phyloP scores from a whole-genome alignment of 208 protist species.

The Hexamita inflata region DNA sequence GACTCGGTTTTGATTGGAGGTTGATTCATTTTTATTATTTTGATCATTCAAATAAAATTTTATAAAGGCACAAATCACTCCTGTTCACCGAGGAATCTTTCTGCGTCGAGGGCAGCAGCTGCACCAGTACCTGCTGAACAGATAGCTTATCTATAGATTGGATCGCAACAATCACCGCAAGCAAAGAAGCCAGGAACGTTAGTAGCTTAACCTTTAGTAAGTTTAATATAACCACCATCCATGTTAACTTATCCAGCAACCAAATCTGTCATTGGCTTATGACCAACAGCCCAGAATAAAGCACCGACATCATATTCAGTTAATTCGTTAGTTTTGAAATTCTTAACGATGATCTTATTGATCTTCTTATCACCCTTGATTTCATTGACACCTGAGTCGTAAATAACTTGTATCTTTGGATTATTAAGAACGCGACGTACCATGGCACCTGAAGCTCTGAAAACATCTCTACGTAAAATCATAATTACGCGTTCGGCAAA shows the following conservation, averaged over 20 bases:
- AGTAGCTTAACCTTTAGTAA: neutral
- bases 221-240: slow-evolving; percentile 12
- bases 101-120: slow-evolving; percentile 24
- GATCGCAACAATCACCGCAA: slow-evolving; percentile 7
- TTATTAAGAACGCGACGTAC: neutral
- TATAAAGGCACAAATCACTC: no score
- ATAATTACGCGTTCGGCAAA: neutral
- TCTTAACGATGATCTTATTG: neutral
- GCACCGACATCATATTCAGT: neutral
- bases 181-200: slow-evolving; percentile 20
- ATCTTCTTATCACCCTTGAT: slow-evolving; percentile 11
- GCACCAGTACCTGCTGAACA: slow-evolving; percentile 23
- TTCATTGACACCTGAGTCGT: slow-evolving; percentile 9
- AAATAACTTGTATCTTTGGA: slow-evolving; percentile 12
- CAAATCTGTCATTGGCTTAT: slow-evolving; percentile 4
- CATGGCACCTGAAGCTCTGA: slow-evolving; percentile 26
- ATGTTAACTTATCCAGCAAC: neutral
- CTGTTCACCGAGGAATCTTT: slow-evolving; percentile 5
- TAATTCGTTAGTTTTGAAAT: slow-evolving; percentile 2
- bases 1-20: no score
- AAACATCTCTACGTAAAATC: slow-evolving; percentile 9
- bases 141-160: slow-evolving; percentile 23
- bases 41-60: no score
- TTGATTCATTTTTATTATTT: no score
- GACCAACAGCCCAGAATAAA: slow-evolving; percentile 24